Conservation (phyloP, 495 filamentous ascomycete genomes). For the Talaromyces borbonicus region DNA sequence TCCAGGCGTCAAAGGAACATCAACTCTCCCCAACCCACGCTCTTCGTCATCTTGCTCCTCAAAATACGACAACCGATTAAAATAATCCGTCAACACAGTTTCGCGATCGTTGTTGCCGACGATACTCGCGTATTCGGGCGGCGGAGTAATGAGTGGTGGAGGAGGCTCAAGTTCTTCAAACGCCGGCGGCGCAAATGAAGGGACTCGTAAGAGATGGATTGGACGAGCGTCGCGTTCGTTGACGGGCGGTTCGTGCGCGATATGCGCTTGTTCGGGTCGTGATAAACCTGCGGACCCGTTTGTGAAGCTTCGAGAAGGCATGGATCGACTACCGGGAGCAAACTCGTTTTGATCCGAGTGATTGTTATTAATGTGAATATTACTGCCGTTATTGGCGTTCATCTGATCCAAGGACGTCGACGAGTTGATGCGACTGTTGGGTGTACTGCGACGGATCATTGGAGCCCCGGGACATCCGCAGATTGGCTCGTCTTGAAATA, state of each 20-base stretch:
- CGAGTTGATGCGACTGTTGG: constrained; percentile 30
- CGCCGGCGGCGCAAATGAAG: constrained; percentile 81
- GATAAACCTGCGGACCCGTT: constrained; percentile 36
- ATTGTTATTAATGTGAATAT: background rate
- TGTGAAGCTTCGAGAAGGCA: constrained; percentile 22
- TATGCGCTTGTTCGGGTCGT: constrained; percentile 38
- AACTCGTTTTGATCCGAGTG: background rate
- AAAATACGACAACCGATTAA: constrained; percentile 57
- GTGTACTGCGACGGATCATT: constrained; percentile 26
- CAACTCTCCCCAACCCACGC: constrained; percentile 41
- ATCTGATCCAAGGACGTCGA: constrained; percentile 18
- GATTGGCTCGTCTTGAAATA: constrained; percentile 43
- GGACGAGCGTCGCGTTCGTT: constrained; percentile 45
- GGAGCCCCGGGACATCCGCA: constrained; percentile 73
- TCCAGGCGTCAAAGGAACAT: constrained; percentile 60
- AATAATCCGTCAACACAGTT: constrained; percentile 78
- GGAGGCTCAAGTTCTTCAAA: constrained; percentile 87
- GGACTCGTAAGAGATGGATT: constrained; percentile 81
- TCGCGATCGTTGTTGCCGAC: constrained; percentile 72
- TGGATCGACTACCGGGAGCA: too few relatives aligned
- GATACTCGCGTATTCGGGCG: constrained; percentile 78
- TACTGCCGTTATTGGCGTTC: constrained; percentile 10
- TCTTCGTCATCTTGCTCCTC: constrained; percentile 46
- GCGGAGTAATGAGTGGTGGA: constrained; percentile 72
- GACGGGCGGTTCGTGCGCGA: constrained; percentile 23